Percentiles rank a stretch among this genome's conserved stretches.
phyloP scores from a whole-genome alignment of 805 yeast species.

The Monosporozyma siamensis region DNA sequence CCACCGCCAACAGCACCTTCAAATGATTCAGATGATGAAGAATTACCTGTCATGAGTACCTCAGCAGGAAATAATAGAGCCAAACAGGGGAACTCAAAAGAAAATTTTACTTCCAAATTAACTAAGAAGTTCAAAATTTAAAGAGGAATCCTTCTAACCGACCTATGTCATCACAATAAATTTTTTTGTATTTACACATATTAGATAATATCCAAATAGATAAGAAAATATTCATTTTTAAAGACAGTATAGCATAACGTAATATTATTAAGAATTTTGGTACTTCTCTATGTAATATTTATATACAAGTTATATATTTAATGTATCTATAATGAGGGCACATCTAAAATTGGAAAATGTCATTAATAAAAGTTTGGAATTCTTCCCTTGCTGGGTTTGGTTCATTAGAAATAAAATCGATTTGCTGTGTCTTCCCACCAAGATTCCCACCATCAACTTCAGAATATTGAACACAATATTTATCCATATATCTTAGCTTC shows the following conservation, averaged over 20 bases:
- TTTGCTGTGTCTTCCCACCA: conserved; percentile 22
- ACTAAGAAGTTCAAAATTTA: not conserved
- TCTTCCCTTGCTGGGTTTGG: conserved; percentile 4
- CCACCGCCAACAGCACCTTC: conserved; percentile 29
- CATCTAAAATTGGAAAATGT: conserved; percentile 6
- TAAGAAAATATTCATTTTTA: not conserved
- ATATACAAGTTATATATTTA: not conserved
- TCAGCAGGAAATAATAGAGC: conserved; percentile 1
- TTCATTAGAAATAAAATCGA: conserved; percentile 23
- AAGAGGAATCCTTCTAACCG: not conserved
- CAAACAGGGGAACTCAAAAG: not conserved
- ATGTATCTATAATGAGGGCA: not conserved
- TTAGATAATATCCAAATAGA: not conserved
- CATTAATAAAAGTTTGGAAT: conserved; percentile 7
- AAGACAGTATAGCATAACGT: too few species aligned
- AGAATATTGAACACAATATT: conserved; percentile 26
- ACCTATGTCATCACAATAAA: too few species aligned
- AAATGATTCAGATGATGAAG: conserved; percentile 43
- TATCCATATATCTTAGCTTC: conserved; percentile 21
- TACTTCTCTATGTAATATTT: not conserved
- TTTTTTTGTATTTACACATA: too few species aligned
- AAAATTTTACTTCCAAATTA: not conserved
- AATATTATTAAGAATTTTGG: too few species aligned
- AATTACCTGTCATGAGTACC: conserved; percentile 11
- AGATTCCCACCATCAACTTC: conserved; percentile 22